These are phyloP conservation scores for Clausena lansium DNA, from an alignment of 345 rosid species.

Conservation along the genomic window DNA sequence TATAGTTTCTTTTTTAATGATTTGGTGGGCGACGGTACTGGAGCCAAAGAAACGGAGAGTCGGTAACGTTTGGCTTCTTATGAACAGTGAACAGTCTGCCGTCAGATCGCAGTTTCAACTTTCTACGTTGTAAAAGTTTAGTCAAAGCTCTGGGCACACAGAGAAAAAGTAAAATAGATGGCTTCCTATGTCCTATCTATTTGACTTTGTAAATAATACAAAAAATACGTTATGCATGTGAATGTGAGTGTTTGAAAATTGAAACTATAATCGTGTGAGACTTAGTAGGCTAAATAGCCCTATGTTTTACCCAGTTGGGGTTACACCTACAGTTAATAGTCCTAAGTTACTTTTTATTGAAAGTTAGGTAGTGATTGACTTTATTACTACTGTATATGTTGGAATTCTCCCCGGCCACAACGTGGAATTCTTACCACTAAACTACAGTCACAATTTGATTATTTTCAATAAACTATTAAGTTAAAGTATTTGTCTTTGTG, in stretches of 20 bases:
- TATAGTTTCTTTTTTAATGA: background rate
- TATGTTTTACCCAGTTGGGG: no score
- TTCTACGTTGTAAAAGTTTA: background rate
- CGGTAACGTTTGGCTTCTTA: background rate
- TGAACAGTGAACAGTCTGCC: background rate
- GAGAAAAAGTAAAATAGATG: background rate
- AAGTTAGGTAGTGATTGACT: no score
- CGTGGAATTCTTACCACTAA: constrained; percentile 87
- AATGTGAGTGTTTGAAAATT: background rate
- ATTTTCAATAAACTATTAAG: no score
- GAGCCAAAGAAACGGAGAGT: background rate
- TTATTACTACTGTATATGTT: no score
- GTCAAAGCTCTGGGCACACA: background rate
- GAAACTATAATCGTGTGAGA: constrained; percentile 35
- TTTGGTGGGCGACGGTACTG: background rate
- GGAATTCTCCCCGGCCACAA: constrained; percentile 76
- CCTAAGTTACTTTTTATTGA: no score
- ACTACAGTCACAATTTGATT: constrained; percentile 53
- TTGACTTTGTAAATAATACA: background rate
- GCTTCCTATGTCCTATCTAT: no score
- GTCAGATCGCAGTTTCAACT: background rate
- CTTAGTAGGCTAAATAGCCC: constrained; percentile 39
- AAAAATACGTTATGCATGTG: background rate
- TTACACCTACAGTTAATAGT: no score
- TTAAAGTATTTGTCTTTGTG: no score